Evolutionary conservation across 1,284 basidiomycete species (phyloP).

Genomic region (Moesziomyces sp.): DNA sequence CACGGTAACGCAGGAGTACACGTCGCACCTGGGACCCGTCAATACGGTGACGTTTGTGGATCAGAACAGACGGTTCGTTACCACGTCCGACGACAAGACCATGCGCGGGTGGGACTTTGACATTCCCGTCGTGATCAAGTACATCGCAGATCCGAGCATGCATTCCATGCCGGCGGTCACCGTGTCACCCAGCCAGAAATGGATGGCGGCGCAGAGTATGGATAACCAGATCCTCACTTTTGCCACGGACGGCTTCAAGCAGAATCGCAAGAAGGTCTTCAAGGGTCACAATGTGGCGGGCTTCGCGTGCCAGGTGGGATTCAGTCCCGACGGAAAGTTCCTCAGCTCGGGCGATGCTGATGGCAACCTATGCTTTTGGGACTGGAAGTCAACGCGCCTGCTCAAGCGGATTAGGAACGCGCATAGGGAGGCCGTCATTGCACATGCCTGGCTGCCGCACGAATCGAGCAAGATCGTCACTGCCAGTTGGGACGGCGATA

Average conservation of each 20-base stretch:
- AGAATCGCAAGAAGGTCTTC: conserved; percentile 97
- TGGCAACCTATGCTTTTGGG: conserved; percentile 98
- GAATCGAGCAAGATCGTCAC: conserved; percentile 91
- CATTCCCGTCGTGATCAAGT: conserved; percentile 98
- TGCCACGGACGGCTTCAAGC: conserved; percentile 91
- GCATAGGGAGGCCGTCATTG: conserved; percentile 93
- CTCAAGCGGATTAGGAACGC: conserved; percentile 83
- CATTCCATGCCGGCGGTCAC: conserved; percentile 99
- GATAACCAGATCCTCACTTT: conserved; percentile 99
- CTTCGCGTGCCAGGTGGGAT: conserved; percentile 94
- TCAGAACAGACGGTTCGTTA: conserved; percentile 94
- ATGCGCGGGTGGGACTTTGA: conserved; percentile 92
- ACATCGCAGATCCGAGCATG: conserved; percentile 99
- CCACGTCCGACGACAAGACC: conserved; percentile 98
- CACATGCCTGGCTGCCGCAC: conserved; percentile 97
- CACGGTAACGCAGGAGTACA: conserved; percentile 97
- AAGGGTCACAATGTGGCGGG: conserved; percentile 95
- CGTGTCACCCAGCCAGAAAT: conserved; percentile 91
- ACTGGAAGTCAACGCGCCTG: conserved; percentile 95
- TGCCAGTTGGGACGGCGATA: conserved; percentile 95
- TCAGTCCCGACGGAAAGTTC: conserved; percentile 97
- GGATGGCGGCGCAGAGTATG: conserved; percentile 94
- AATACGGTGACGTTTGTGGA: conserved; percentile 98
- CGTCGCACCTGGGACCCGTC: conserved; percentile 96
- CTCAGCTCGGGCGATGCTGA: conserved; percentile 94